Evolutionary conservation across 2,329 filamentous ascomycete genomes (phyloP), one percentile per base, ranked within the genome.

Genomic region (Phoma sp.): DNA sequence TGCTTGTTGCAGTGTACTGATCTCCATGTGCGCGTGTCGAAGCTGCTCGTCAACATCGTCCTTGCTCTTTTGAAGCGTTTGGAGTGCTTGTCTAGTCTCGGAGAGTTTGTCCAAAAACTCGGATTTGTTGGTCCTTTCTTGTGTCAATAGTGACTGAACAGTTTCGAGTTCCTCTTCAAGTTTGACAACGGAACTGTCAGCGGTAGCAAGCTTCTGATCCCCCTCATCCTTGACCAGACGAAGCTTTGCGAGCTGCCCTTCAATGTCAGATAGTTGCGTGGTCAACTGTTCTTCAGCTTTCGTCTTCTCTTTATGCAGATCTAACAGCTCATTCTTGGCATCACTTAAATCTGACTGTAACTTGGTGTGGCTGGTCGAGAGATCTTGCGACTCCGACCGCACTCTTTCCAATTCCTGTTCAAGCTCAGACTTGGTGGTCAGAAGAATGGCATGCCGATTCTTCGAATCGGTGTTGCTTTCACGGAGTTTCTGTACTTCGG

Each of bases 11-110:
- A 68, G 39, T 14, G 39, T 45, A 32, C 55, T 45, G 7, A 68
- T 33, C 33, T 69, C 64, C 30, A 52, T 50, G 13, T 63, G 60
- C 7, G 65, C 62, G 8, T 57, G 47, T 25, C 53, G 57, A 8
- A 57, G 49, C 25, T 37, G 48, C 29, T 48, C 35, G 9, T 58
- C 45, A 44, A 59, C 38, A 2, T 65, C 56, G 1, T 7, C 32
- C 25, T 64, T 68, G 13, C n/a, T 46, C 4, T 33, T 41, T 6
- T 38, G 36, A 4, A 55, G 25, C 18, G 10, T 8, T 23, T 32
- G 24, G 2, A 55, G 18, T 7, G 30, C 11, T 9, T 33, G 13
- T 0, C 46, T 41, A 4, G 47, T 18, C 4, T 30, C 27, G 1
- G 32, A 18, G 4, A 55, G 33, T 32, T 24, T 46, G 24, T 33